Conservation (phyloP, 345 rosid genomes). For the Cochlearia excelsa region DNA sequence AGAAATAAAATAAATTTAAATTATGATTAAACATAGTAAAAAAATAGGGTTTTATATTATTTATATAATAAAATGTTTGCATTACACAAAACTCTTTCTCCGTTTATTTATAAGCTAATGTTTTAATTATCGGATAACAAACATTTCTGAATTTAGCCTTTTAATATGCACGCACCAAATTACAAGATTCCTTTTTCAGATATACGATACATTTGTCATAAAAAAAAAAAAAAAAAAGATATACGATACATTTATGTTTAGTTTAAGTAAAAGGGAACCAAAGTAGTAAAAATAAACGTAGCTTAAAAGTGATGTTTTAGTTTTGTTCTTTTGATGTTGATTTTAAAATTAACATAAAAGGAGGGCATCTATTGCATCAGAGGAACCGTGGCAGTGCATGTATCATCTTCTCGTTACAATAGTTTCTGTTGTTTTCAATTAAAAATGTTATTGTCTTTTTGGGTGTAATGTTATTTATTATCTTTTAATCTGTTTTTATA, state of each 20-base stretch:
- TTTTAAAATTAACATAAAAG: too few relatives aligned
- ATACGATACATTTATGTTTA: slow-evolving; percentile 13
- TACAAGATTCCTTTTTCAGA: slow-evolving; percentile 30
- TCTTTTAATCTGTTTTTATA: slow-evolving; percentile 17
- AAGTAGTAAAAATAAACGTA: slow-evolving; percentile 32
- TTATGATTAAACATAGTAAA: too few relatives aligned
- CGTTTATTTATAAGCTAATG: too few relatives aligned
- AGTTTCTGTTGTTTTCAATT: slow-evolving; percentile 30
- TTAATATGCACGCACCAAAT: slow-evolving; percentile 24
- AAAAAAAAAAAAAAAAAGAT: too few relatives aligned
- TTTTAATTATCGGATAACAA: too few relatives aligned
- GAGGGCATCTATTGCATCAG: slow-evolving; percentile 39
- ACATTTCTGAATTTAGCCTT: neutral
- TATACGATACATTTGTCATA: slow-evolving; percentile 30
- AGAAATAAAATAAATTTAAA: too few relatives aligned
- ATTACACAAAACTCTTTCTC: too few relatives aligned
- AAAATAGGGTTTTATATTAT: too few relatives aligned
- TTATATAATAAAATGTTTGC: too few relatives aligned
- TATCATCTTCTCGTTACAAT: slow-evolving; percentile 39
- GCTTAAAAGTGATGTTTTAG: slow-evolving; percentile 33
- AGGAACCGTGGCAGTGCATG: slow-evolving; percentile 37
- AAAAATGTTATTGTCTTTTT: slow-evolving; percentile 4
- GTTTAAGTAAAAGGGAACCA: slow-evolving; percentile 24
- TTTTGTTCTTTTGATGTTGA: slow-evolving; percentile 20
- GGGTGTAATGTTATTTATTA: neutral